A percentile compares a stretch with the other conserved stretches of the same genome.
Conservation (phyloP, 2,329 filamentous ascomycete genomes). For the Calonectria hongkongensis region DNA sequence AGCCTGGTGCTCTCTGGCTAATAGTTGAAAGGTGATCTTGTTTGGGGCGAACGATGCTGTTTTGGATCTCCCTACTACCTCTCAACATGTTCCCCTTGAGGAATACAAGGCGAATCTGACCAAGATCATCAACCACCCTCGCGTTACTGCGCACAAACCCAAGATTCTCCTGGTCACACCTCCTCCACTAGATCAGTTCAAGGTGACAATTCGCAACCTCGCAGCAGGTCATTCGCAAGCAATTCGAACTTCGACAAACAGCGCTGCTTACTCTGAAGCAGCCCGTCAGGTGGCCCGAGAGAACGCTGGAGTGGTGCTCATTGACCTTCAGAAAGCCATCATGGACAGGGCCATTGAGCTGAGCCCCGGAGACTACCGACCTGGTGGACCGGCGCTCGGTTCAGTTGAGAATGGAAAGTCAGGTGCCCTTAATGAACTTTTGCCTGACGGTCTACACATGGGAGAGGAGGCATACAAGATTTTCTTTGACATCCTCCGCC, state of each 20-base stretch:
- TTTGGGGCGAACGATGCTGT: constrained; percentile 95
- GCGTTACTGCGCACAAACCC: constrained; percentile 80
- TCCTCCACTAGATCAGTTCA: constrained; percentile 87
- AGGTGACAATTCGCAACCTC: constrained; percentile 70
- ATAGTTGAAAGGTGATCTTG: constrained; percentile 77
- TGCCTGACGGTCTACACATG: constrained; percentile 77
- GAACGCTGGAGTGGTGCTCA: constrained; percentile 78
- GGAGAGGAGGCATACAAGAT: constrained; percentile 72
- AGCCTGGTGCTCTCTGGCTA: constrained; percentile 42
- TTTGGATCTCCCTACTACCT: constrained; percentile 75
- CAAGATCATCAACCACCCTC: constrained; percentile 82
- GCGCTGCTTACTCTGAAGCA: constrained; percentile 74
- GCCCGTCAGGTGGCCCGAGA: constrained; percentile 81
- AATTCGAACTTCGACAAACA: constrained; percentile 68
- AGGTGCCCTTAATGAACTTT: constrained; percentile 70
- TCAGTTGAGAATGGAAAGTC: constrained; percentile 69
- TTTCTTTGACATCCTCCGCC: constrained; percentile 68
- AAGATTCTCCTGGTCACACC: constrained; percentile 87
- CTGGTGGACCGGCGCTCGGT: constrained; percentile 68
- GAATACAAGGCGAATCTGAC: constrained; percentile 84
- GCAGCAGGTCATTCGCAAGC: constrained; percentile 65
- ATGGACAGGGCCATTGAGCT: constrained; percentile 80
- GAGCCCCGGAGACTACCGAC: constrained; percentile 74
- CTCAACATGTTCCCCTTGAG: constrained; percentile 86
- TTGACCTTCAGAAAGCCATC: constrained; percentile 88